Percentiles rank a stretch among this genome's conserved stretches.
Conservation (phyloP, 2,329 filamentous ascomycete species). For the Ophidiomyces ophidiicola region DNA sequence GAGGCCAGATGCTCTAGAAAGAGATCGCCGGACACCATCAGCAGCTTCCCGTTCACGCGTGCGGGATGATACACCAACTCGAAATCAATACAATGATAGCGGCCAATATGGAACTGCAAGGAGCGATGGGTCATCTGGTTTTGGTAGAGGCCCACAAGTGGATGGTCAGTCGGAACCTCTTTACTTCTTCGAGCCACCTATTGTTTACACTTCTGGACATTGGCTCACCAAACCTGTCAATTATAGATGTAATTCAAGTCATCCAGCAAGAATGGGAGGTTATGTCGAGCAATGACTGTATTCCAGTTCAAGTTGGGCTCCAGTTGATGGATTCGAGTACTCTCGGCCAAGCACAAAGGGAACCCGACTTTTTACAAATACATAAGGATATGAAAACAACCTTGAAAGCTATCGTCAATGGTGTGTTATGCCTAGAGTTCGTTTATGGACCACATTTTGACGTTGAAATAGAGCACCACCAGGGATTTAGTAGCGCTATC, state of each 20-base stretch:
- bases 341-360: constrained; percentile 78
- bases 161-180: constrained; percentile 8
- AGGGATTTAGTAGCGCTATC: constrained; percentile 98
- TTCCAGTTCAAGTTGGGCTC: constrained; percentile 87
- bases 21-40: constrained; percentile 22
- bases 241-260: constrained; percentile 55
- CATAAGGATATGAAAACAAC: constrained; percentile 84
- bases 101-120: neutral
- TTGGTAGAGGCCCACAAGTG: constrained; percentile 6
- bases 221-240: too few relatives aligned
- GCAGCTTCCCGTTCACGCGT: constrained; percentile 27
- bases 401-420: constrained; percentile 85
- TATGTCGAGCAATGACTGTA: constrained; percentile 77
- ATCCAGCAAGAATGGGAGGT: constrained; percentile 85
- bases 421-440: constrained; percentile 22
- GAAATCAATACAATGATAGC: constrained; percentile 3
- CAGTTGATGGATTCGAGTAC: constrained; percentile 91
- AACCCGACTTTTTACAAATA: constrained; percentile 69
- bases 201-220: too few relatives aligned
- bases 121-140: neutral
- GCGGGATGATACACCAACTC: constrained; percentile 8
- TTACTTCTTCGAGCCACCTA: too few relatives aligned
- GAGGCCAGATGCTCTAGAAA: constrained; percentile 23
- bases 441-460: constrained; percentile 10
- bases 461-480: constrained; percentile 62